Evolutionary conservation across 352 stramenopile species (phyloP), one percentile per base, ranked within the genome.

Genomic region (Globisporangium irregulare): DNA sequence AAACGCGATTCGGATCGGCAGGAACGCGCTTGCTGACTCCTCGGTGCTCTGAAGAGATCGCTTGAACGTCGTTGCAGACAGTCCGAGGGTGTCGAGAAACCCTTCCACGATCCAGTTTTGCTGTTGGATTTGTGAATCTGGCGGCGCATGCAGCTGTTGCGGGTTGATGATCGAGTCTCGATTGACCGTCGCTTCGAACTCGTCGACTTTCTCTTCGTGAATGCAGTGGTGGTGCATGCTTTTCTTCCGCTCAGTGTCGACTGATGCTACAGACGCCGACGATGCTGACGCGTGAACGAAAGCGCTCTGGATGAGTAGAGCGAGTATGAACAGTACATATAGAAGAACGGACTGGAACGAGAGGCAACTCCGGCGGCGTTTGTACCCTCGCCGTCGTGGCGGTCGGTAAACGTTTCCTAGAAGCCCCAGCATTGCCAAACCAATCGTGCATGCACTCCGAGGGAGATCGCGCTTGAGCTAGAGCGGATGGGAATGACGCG

Each of bases 1-100:
- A 29, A 94, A 94, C 18, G 74, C 81, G 53, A 92, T 92, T 43
- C 86, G 82, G n/a, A 94, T 84, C 0, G 81, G 86, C 34, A 92
- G 80, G 48, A 89, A 92, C 0, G 79, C 57, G 3, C 75, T 66
- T 3, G 71, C 51, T 4, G 69, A 63, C 4, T 67, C 51, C 0
- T 68, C 64, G 1, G 66, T 18, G 27, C 18, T 67, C 15, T 48
- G 10, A 18, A 70, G 57, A 2, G 57, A 34, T 14, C 68, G 67
- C 1, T 29, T 70, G 1, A 58, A 59, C 1, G 68, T 32, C 62
- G 53, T 36, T n/a, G 55, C 50, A 25, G 78, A 62, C 4, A 79
- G 54, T 0, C 83, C 76, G 5, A 91, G 63, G 1, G 69, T 64
- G 32, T 84, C 70, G 12, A 92, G 72, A 58, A 85, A 90, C 8